phyloP scores from a whole-genome alignment of 495 filamentous ascomycete species.

The Hypomontagnella submonticulosa region DNA sequence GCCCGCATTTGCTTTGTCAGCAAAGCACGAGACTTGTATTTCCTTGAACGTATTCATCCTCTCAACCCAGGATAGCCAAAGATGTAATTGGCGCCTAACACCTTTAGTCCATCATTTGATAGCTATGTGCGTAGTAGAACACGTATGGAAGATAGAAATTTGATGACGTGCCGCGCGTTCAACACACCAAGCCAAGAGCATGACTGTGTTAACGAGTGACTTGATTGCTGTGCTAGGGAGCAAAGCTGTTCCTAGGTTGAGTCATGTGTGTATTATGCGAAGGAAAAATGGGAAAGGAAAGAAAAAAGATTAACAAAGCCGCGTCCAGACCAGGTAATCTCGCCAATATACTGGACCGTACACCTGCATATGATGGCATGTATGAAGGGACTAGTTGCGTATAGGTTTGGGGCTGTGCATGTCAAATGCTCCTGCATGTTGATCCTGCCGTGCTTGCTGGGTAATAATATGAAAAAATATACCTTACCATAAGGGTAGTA shows the following conservation, averaged over 20 bases:
- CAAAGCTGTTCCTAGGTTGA: slow-evolving; percentile 20
- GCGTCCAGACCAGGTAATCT: slow-evolving; percentile 17
- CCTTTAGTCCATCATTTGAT: slow-evolving; percentile 28
- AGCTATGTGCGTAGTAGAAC: slow-evolving; percentile 21
- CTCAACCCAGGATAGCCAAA: background rate
- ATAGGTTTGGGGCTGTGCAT: slow-evolving; percentile 43
- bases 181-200: slow-evolving; percentile 21
- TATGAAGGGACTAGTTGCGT: slow-evolving; percentile 37
- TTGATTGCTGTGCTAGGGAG: slow-evolving; percentile 15
- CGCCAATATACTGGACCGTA: slow-evolving; percentile 17
- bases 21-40: background rate
- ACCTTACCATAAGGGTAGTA: background rate
- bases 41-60: background rate
- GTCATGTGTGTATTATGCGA: background rate
- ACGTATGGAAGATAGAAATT: slow-evolving; percentile 3
- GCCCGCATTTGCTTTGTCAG: slow-evolving; percentile 36
- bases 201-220: slow-evolving; percentile 14
- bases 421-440: slow-evolving; percentile 21
- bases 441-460: slow-evolving; percentile 16
- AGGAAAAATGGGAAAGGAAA: background rate
- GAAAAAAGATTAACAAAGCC: slow-evolving; percentile 5
- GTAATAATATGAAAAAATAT: background rate
- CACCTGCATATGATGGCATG: slow-evolving; percentile 21
- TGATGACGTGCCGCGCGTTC: slow-evolving; percentile 37
- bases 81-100: background rate